Percentiles rank a stretch among this genome's conserved stretches.
These are phyloP conservation scores for Solanum chilense DNA, from an alignment of 257 asterid species.

Conservation along the genomic window DNA sequence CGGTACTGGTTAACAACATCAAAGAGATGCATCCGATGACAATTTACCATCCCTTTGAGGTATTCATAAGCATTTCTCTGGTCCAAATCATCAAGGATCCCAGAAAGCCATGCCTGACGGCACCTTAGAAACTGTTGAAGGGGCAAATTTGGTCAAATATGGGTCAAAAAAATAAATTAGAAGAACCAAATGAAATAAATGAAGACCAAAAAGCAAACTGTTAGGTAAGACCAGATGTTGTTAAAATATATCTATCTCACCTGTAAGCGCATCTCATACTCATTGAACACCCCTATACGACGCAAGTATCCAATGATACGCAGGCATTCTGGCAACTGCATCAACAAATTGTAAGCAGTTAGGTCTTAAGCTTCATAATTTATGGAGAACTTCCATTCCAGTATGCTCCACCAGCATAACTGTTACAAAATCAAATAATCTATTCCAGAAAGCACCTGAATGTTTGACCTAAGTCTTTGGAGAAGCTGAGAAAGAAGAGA, in stretches of 20 bases:
- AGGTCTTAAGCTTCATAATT: neutral
- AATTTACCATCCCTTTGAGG: conserved; percentile 82
- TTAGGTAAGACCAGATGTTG: neutral
- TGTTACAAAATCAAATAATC: neutral
- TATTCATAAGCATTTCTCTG: conserved; percentile 95
- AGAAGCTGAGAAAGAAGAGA: conserved; percentile 97
- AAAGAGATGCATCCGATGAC: conserved; percentile 88
- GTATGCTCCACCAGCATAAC: neutral
- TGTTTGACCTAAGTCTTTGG: conserved; percentile 88
- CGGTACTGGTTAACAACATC: conserved; percentile 98
- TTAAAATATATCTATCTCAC: conserved; percentile 17
- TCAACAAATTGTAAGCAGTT: neutral
- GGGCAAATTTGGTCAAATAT: neutral
- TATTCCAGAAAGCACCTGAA: conserved; percentile 48
- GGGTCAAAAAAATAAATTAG: neutral
- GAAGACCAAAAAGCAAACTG: neutral
- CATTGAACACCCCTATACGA: conserved; percentile 89
- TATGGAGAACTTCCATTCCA: neutral
- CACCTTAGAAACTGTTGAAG: conserved; percentile 73
- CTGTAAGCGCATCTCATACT: conserved; percentile 98
- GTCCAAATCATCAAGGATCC: conserved; percentile 86
- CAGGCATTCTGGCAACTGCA: conserved; percentile 95
- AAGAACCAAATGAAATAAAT: neutral
- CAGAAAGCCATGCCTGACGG: conserved; percentile 95
- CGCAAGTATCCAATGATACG: conserved; percentile 93